Base-by-base conservation (phyloP, 1,139 yeast species). In the Taphrina confusa region DNA sequence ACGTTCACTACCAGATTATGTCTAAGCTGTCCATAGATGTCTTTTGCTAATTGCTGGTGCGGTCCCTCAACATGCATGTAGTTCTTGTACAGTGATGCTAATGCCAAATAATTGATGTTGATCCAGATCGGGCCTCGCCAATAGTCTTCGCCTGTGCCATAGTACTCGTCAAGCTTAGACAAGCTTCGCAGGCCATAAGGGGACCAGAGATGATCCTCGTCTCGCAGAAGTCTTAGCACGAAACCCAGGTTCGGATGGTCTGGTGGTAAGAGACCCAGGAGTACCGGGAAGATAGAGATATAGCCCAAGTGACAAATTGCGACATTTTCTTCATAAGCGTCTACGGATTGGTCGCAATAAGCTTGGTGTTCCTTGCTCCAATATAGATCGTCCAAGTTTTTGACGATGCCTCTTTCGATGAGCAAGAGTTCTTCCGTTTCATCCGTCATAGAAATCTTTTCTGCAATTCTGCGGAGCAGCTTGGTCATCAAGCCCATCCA, bases 41-140 rank as follows among this genome's bases (percentile, higher is more conserved):
- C 69, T 65, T 78, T 69, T 18, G 80, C 80, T 39, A 80, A 71
- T 12, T 65, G 67, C 44, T 71, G 66, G 1, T 77, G 72, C 60
- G 68, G 68, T 6, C 67, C 67, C 25, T 65, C 62, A 20, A 64
- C 60, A 11, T 65, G 65, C 3, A 65, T 63, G 8, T 67, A 65
- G 25, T 66, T 63, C 9, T 81, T 74, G 56, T 76, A 73, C 65
- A 94, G 75, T 8, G 88, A 80, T 61, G 90, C 94, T 55, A 92
- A 76, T 5, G 85, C 76, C 72, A 92, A 76, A 69, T 89, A 91
- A 74, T 94, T 94, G 69, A 92, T 87, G 70, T 90, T 87, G 67
- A 90, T 77, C 98, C 98, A 94, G 44, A 92, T 79, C 18, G 96
- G 91, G 0, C 97, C 94, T 63, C 96, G 80, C 99, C 99, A 92